These are phyloP conservation scores for Wickerhamomyces xylosicus DNA, from an alignment of 805 yeast genomes.

Conservation along the genomic window DNA sequence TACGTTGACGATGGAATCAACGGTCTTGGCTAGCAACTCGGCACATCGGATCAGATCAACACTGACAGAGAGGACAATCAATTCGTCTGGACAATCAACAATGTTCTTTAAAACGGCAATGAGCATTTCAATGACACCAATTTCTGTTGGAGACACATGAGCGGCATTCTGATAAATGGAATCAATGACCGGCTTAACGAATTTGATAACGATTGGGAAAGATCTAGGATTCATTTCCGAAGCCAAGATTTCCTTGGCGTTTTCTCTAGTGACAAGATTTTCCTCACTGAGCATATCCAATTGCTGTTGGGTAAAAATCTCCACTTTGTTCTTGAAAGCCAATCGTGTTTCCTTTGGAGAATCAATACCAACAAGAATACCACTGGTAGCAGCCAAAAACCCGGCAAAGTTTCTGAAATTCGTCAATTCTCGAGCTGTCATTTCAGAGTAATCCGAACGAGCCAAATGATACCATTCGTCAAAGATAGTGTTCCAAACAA, in stretches of 20 bases:
- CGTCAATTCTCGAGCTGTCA: constrained; percentile 26
- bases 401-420: constrained; percentile 64
- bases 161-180: constrained; percentile 17
- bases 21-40: constrained; percentile 9
- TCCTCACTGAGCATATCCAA: constrained; percentile 36
- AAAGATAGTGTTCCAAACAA: constrained; percentile 36
- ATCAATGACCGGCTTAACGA: constrained; percentile 29
- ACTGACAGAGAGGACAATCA: constrained; percentile 23
- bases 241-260: constrained; percentile 61
- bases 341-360: constrained; percentile 16
- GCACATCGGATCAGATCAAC: constrained; percentile 21
- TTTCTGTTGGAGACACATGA: constrained; percentile 18
- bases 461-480: constrained; percentile 32
- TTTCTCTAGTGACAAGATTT: constrained; percentile 51
- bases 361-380: constrained; percentile 37
- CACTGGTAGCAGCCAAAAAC: constrained; percentile 59
- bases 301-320: constrained; percentile 40
- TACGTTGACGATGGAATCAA: constrained; percentile 7
- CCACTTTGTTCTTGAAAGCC: constrained; percentile 27
- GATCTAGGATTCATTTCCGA: constrained; percentile 53
- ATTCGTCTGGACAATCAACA: constrained; percentile 23
- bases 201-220: constrained; percentile 36
- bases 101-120: constrained; percentile 34
- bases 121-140: constrained; percentile 37
- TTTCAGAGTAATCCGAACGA: constrained; percentile 12